These are phyloP conservation scores for Allantophomopsis lycopodina DNA, from an alignment of 2,329 filamentous ascomycete genomes.

Conservation along the genomic window DNA sequence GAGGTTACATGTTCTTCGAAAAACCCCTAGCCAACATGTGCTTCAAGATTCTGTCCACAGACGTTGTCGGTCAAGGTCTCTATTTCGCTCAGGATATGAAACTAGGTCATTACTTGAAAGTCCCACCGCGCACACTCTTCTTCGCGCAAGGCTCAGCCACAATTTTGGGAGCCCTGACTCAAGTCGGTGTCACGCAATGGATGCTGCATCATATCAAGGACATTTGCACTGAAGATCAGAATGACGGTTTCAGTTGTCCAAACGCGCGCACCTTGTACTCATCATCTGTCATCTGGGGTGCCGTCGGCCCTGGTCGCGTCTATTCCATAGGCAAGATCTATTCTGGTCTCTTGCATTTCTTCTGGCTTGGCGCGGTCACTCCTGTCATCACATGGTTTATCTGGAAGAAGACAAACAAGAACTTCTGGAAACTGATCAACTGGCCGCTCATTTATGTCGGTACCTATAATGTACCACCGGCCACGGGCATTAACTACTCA, in stretches of 20 bases:
- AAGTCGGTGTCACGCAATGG: constrained; percentile 23
- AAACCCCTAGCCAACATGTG: constrained; percentile 30
- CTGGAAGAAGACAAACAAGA: constrained; percentile 21
- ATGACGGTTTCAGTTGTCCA: constrained; percentile 32
- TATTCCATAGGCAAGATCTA: constrained; percentile 52
- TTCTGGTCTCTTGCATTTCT: constrained; percentile 32
- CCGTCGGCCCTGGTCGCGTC: constrained; percentile 41
- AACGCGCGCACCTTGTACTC: constrained; percentile 32
- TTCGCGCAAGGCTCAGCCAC: constrained; percentile 31
- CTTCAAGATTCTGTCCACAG: constrained; percentile 27
- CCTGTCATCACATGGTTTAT: constrained; percentile 26
- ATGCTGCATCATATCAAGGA: constrained; percentile 24
- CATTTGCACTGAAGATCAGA: constrained; percentile 25
- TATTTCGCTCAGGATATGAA: constrained; percentile 32
- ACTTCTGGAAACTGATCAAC: constrained; percentile 16
- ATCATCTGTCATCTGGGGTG: constrained; percentile 33
- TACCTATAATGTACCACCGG: constrained; percentile 27
- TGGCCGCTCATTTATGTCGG: constrained; percentile 16
- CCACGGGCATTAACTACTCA: constrained; percentile 62
- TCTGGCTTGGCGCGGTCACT: constrained; percentile 31
- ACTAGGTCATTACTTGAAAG: constrained; percentile 35
- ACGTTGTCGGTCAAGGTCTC: constrained; percentile 22
- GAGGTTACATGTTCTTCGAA: constrained; percentile 30
- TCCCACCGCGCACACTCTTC: constrained; percentile 31
- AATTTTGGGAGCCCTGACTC: constrained; percentile 29